Percentiles rank a stretch among this genome's conserved stretches.
Conservation (phyloP, 2,329 filamentous ascomycete genomes). For the Colletotrichum sp. region DNA sequence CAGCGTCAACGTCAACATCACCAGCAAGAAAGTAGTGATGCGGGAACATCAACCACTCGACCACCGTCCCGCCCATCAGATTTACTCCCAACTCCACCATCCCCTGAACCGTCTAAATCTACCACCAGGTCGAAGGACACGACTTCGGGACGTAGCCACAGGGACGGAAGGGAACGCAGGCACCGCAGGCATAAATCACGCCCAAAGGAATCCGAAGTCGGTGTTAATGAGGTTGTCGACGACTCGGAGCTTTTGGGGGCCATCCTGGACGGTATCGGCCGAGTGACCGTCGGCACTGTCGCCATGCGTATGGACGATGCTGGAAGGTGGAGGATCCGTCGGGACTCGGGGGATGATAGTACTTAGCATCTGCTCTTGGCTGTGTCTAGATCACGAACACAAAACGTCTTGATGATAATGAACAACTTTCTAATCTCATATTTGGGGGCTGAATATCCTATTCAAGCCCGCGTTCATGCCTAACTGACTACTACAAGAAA, state of each 20-base stretch:
- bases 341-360: background rate
- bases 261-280: constrained; percentile 40
- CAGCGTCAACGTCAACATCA: background rate
- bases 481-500: background rate
- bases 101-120: background rate
- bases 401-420: background rate
- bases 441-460: background rate
- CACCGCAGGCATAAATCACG: background rate
- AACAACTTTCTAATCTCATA: background rate
- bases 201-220: background rate
- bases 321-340: constrained; percentile 45
- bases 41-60: background rate
- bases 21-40: background rate
- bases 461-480: background rate
- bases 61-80: background rate
- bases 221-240: constrained; percentile 20
- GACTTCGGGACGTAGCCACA: background rate
- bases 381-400: background rate
- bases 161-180: background rate
- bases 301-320: constrained; percentile 40
- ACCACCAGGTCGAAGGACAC: background rate
- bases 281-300: constrained; percentile 28
- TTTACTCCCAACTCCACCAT: background rate
- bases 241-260: constrained; percentile 36
- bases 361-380: background rate